Evolutionary conservation across 1,139 yeast genomes (phyloP), one percentile per base, ranked within the genome.

Genomic region (Candida sojae): DNA sequence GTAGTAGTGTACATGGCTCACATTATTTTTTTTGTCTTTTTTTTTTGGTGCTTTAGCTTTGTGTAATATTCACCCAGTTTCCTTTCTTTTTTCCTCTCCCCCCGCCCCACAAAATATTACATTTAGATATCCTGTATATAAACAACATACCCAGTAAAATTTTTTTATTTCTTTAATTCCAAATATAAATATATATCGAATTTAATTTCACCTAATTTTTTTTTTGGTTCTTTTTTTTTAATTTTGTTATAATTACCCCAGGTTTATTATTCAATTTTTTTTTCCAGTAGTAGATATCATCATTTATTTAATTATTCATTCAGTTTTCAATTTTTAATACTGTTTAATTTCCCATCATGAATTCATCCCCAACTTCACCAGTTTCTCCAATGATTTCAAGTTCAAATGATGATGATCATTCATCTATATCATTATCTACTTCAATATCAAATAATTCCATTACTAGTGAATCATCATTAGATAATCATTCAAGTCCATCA

Each of bases 301-400:
- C 4, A 25, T 25, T 7, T 25, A 25, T 5, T 26, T 26, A 26
- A 26, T 9, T 11, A 25, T n/a, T 36, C 25, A 36, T 36, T 25
- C 12, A 9, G 9, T 12, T 21, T 5, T 13, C 23, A 6, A 34
- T n/a, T 23, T 25, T 12, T 23, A 12, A 7, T 28, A 13, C 11
- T 39, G 13, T 9, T 13, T 32, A 5, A 21, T 25, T 4, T 21
- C 8, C 25, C 23, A 28, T 13, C 8, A 42, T 36, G 36, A 39
- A 17, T 25, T 41, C 43, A 31, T 36, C 48, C 1, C 40, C 45
- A 25, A 33, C 45, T 41, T 45, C 48, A 10, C 42, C 45, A 35
- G 32, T 29, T 7, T 21, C 43, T 4, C 33, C 44, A 21, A 8
- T 31, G 26, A 5, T 26, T 3, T 38, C 48, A 17, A 17, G 3